These are phyloP conservation scores for Ilyonectria mors-panacis DNA, from an alignment of 2,329 filamentous ascomycete species.

Conservation along the genomic window DNA sequence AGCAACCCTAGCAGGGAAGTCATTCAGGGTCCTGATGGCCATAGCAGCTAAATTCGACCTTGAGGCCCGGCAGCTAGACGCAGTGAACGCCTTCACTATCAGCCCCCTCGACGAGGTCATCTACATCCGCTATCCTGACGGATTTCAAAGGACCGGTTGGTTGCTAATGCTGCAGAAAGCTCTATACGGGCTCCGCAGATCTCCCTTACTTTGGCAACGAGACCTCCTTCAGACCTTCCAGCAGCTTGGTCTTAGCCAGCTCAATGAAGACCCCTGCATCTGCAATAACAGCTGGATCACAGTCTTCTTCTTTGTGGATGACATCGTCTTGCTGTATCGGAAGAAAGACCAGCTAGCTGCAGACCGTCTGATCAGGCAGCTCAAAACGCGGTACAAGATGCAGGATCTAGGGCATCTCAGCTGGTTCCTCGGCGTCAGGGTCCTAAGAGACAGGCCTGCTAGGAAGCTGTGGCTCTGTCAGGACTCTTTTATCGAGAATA, in stretches of 20 bases:
- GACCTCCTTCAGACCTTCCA: no score
- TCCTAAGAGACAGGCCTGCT: not conserved
- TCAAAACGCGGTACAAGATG: not conserved
- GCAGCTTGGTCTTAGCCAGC: not conserved
- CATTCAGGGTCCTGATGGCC: no score
- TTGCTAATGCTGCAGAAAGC: no score
- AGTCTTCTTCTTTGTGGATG: not conserved
- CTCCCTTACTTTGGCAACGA: no score
- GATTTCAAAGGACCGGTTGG: no score
- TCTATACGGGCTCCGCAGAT: no score
- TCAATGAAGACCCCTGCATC: not conserved
- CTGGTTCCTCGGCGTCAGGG: not conserved
- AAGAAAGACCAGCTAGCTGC: not conserved
- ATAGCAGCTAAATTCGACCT: no score
- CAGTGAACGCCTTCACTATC: no score
- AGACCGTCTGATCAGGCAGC: not conserved
- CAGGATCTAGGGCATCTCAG: not conserved
- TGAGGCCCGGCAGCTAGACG: no score
- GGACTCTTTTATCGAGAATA: not conserved
- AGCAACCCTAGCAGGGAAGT: no score
- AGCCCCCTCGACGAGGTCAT: no score
- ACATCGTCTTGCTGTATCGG: slow-evolving; percentile 4
- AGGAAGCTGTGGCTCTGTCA: not conserved
- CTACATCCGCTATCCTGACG: no score
- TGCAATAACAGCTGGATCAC: not conserved